phyloP scores from a whole-genome alignment of 2,329 filamentous ascomycete genomes.

The Cladosporium sp. region DNA sequence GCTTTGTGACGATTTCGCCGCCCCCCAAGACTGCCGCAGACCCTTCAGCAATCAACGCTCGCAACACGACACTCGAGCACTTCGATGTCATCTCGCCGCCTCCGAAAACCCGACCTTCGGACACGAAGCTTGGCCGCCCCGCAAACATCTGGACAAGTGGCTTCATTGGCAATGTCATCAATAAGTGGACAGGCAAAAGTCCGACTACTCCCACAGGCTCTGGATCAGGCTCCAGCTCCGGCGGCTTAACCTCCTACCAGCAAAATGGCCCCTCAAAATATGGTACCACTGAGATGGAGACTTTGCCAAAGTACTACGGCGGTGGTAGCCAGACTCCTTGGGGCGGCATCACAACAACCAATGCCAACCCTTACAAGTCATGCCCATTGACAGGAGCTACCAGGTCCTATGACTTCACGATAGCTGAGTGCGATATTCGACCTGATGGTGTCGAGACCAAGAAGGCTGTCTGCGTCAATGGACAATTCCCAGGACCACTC shows the following conservation, averaged over 20 bases:
- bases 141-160: background rate
- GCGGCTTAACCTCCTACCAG: background rate
- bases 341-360: background rate
- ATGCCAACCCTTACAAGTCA: slow-evolving; percentile 1
- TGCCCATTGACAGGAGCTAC: slow-evolving; percentile 1
- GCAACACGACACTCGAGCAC: background rate
- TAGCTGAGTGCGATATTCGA: slow-evolving; percentile 23
- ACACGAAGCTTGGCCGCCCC: background rate
- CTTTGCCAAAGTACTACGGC: slow-evolving; percentile 5
- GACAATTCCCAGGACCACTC: slow-evolving; percentile 35
- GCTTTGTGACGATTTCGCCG: background rate
- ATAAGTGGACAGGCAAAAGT: background rate
- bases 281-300: background rate
- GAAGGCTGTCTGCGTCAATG: slow-evolving; percentile 29
- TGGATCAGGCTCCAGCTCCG: background rate
- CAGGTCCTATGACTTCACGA: slow-evolving; percentile 13
- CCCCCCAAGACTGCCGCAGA: background rate
- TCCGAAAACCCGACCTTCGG: background rate
- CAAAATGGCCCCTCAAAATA: slow-evolving; percentile 5
- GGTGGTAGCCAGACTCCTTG: background rate
- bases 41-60: background rate
- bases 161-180: background rate
- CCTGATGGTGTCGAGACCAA: slow-evolving; percentile 34
- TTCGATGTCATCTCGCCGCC: background rate
- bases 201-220: background rate